Conservation (phyloP, 2,329 filamentous ascomycete species). For the Colletotrichum sansevieriae region DNA sequence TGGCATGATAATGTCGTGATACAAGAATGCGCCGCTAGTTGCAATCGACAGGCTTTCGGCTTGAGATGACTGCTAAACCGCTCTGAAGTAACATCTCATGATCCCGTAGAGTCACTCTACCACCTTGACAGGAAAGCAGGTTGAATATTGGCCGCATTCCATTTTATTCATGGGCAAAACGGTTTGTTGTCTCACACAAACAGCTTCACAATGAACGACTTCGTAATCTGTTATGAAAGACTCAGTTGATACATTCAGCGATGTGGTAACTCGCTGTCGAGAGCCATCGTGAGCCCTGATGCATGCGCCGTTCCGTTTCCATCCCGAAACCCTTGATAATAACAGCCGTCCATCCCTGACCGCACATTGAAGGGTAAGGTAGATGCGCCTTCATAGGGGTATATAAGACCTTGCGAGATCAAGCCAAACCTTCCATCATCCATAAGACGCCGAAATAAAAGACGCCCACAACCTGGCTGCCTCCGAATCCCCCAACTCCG, state of each 20-base stretch:
- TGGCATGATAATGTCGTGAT: too few relatives aligned
- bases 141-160: too few relatives aligned
- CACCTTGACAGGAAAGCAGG: too few relatives aligned
- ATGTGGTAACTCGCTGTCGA: conserved; percentile 30
- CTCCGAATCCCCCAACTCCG: background rate
- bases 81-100: too few relatives aligned
- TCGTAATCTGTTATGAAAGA: background rate
- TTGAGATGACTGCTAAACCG: too few relatives aligned
- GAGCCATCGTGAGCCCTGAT: conserved; percentile 4
- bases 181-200: too few relatives aligned
- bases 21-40: too few relatives aligned
- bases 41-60: too few relatives aligned
- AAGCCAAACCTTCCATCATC: conserved; percentile 24
- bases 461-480: conserved; percentile 24
- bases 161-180: too few relatives aligned
- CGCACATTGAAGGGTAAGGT: conserved; percentile 38
- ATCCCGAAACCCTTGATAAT: conserved; percentile 3
- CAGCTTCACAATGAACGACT: background rate
- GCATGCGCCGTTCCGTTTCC: conserved; percentile 31
- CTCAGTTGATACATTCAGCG: conserved; percentile 32
- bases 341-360: conserved; percentile 36
- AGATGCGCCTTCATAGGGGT: conserved; percentile 42
- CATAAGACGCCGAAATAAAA: conserved; percentile 35
- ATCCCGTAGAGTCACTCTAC: too few relatives aligned
- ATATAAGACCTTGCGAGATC: conserved; percentile 41